Conservation (phyloP, 2,329 filamentous ascomycete species). For the Aureobasidium sp. region DNA sequence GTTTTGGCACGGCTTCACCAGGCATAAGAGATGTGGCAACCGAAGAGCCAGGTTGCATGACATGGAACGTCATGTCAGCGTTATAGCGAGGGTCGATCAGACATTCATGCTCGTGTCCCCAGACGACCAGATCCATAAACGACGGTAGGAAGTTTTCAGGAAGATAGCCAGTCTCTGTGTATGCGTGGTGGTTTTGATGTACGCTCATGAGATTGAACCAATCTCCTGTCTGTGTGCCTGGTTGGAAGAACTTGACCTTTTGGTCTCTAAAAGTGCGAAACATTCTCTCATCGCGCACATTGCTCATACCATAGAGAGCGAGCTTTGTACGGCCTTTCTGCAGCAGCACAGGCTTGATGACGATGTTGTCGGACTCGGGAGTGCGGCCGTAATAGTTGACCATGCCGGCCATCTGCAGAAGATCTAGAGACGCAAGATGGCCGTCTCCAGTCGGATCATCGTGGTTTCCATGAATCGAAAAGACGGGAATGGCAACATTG, state of each 20-base stretch:
- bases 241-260: slow-evolving; percentile 89
- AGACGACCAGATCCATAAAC: slow-evolving; percentile 85
- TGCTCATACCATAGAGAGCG: slow-evolving; percentile 88
- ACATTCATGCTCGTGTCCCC: slow-evolving; percentile 98
- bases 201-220: slow-evolving; percentile 97
- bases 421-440: slow-evolving; percentile 80
- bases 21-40: slow-evolving; percentile 87
- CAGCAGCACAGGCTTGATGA: slow-evolving; percentile 81
- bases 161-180: slow-evolving; percentile 87
- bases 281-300: slow-evolving; percentile 89
- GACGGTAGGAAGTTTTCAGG: slow-evolving; percentile 88
- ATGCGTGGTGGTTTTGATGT: slow-evolving; percentile 91
- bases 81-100: slow-evolving; percentile 78
- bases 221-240: slow-evolving; percentile 69
- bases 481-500: slow-evolving; percentile 93
- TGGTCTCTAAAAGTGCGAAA: slow-evolving; percentile 89
- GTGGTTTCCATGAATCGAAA: slow-evolving; percentile 97
- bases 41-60: slow-evolving; percentile 96
- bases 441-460: slow-evolving; percentile 97
- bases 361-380: slow-evolving; percentile 86
- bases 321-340: slow-evolving; percentile 93
- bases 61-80: slow-evolving; percentile 81
- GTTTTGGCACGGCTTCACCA: slow-evolving; percentile 84
- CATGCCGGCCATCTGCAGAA: slow-evolving; percentile 83
- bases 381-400: slow-evolving; percentile 95